Conservation (phyloP, 2,329 filamentous ascomycete genomes). For the Fusarium sp. region DNA sequence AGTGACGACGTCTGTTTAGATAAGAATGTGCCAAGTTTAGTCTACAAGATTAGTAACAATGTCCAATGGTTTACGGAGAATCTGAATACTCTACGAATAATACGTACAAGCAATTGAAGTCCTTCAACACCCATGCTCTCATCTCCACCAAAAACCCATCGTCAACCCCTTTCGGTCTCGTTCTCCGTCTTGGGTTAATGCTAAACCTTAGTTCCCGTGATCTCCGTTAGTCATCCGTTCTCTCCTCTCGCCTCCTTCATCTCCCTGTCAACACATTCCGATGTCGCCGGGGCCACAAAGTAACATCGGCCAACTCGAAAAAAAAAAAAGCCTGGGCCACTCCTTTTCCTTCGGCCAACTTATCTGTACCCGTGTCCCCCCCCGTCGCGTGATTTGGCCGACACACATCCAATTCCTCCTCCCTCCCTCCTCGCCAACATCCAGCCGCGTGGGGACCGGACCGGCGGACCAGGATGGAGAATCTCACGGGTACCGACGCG, state of each 20-base stretch:
- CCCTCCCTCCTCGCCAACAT: not conserved
- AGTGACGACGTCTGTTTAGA: slow-evolving; percentile 22
- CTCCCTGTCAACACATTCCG: not conserved
- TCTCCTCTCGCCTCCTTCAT: not conserved
- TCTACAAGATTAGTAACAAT: not conserved
- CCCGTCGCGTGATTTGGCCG: slow-evolving; percentile 30
- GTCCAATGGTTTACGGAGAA: not conserved
- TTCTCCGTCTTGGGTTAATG: not conserved
- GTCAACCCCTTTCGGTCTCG: not conserved
- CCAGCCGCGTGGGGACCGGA: slow-evolving; percentile 5
- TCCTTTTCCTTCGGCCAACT: slow-evolving; percentile 31
- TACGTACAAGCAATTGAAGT: not conserved
- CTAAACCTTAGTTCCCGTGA: not conserved
- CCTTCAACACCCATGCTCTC: not conserved
- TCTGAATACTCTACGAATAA: not conserved
- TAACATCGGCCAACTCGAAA: not conserved
- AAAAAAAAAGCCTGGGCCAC: not conserved
- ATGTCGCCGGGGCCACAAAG: not conserved
- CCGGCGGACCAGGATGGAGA: slow-evolving; percentile 20
- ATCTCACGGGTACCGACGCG: slow-evolving; percentile 20
- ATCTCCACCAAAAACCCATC: not conserved
- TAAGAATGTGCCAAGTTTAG: not conserved
- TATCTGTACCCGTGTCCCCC: slow-evolving; percentile 21
- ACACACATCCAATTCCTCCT: slow-evolving; percentile 12
- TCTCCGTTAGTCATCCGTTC: not conserved